Conservation (phyloP, 257 asterid species). For the Coffea eugenioides region DNA sequence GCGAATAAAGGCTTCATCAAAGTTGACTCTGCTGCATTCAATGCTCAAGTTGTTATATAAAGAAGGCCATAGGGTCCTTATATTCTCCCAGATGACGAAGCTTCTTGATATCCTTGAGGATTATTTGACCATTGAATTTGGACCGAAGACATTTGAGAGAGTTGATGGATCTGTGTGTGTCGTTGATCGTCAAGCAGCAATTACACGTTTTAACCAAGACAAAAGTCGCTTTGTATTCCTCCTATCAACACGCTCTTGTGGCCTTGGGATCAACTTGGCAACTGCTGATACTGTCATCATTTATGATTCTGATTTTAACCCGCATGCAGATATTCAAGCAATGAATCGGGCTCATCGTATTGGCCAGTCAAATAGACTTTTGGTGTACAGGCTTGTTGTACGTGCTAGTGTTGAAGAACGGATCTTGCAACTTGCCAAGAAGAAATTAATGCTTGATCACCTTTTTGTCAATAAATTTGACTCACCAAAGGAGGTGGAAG, state of each 20-base stretch:
- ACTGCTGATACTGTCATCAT: conserved; percentile 97
- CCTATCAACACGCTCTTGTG: conserved; percentile 94
- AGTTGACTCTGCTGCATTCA: conserved; percentile 87
- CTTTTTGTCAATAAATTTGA: conserved; percentile 95
- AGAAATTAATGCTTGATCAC: conserved; percentile 96
- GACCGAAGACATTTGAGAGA: conserved; percentile 89
- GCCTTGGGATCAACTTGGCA: conserved; percentile 99
- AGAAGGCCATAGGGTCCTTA: conserved; percentile 91
- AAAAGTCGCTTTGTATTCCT: conserved; percentile 89
- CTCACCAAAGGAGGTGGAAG: conserved; percentile 93
- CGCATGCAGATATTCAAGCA: conserved; percentile 99
- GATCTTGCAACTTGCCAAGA: conserved; percentile 96
- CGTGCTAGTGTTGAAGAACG: conserved; percentile 99
- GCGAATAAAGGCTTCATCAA: conserved; percentile 98
- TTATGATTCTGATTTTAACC: conserved; percentile 97
- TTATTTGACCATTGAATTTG: conserved; percentile 83
- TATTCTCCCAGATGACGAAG: conserved; percentile 97
- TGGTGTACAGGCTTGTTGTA: conserved; percentile 93
- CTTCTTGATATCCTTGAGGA: conserved; percentile 96
- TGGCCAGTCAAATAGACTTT: conserved; percentile 92
- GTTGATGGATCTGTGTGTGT: conserved; percentile 98
- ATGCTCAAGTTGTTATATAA: conserved; percentile 82
- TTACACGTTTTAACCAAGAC: conserved; percentile 94
- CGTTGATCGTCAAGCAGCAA: conserved; percentile 86
- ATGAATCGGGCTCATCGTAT: conserved; percentile 98